Percentiles rank a stretch among this genome's conserved stretches.
Evolutionary conservation across 2,329 filamentous ascomycete species (phyloP).

Genomic region (Fusarium tjaetaba): DNA sequence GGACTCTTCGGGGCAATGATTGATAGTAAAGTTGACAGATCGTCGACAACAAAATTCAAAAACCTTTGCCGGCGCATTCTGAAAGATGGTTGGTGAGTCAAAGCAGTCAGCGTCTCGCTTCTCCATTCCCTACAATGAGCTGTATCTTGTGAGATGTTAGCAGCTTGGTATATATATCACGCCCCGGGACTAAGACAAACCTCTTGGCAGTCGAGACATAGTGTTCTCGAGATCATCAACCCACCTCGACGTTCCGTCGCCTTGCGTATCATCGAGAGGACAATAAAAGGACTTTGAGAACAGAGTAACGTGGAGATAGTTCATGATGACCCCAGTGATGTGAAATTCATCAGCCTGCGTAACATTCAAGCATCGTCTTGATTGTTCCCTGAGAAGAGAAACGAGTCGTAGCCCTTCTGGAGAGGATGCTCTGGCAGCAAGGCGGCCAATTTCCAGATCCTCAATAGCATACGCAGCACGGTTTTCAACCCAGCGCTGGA

Average conservation of each 20-base stretch:
- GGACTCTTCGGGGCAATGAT: slow-evolving; percentile 43
- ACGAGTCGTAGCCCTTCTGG: slow-evolving; percentile 46
- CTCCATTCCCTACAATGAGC: slow-evolving; percentile 51
- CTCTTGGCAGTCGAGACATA: slow-evolving; percentile 50
- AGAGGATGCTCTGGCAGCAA: slow-evolving; percentile 38
- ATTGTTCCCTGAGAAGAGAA: slow-evolving; percentile 49
- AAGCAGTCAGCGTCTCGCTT: slow-evolving; percentile 49
- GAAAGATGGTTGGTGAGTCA: slow-evolving; percentile 48
- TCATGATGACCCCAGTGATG: slow-evolving; percentile 50
- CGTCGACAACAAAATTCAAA: slow-evolving; percentile 46
- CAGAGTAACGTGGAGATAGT: slow-evolving; percentile 49
- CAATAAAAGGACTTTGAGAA: slow-evolving; percentile 52
- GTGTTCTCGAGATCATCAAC: slow-evolving; percentile 47
- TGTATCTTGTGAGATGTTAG: slow-evolving; percentile 41
- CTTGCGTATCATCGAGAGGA: slow-evolving; percentile 47
- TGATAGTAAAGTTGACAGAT: slow-evolving; percentile 47
- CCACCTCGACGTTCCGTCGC: slow-evolving; percentile 47
- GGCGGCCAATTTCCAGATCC: slow-evolving; percentile 44
- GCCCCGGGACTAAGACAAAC: slow-evolving; percentile 23
- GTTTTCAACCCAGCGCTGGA: slow-evolving; percentile 52
- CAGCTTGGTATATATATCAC: not conserved
- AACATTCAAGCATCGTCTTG: slow-evolving; percentile 45
- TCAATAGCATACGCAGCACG: slow-evolving; percentile 47
- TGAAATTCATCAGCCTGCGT: slow-evolving; percentile 50
- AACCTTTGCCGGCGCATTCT: slow-evolving; percentile 44